Conservation (phyloP, 2,329 filamentous ascomycete genomes). For the Mycosphaerella arachidis region DNA sequence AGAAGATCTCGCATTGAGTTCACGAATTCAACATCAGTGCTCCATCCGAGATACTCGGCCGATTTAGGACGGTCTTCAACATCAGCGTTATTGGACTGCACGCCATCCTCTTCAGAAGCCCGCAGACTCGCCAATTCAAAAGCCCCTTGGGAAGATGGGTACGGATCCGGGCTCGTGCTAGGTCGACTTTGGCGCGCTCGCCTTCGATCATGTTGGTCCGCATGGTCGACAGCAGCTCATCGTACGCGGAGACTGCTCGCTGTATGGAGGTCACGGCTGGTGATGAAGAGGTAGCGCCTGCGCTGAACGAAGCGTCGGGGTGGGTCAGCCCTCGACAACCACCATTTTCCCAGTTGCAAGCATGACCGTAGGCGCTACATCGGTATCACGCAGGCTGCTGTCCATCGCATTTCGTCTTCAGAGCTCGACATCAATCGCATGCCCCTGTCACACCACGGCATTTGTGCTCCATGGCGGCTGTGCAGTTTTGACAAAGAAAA, state of each 20-base stretch:
- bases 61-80: neutral
- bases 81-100: neutral
- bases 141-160: slow-evolving; percentile 5
- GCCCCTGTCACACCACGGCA: slow-evolving; percentile 10
- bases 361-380: slow-evolving; percentile 14
- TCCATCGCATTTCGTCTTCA: slow-evolving; percentile 12
- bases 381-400: slow-evolving; percentile 7
- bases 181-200: slow-evolving; percentile 2
- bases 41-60: neutral
- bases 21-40: neutral
- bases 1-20: neutral
- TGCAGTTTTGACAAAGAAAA: neutral
- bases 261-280: neutral
- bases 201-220: neutral
- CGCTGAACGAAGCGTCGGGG: neutral
- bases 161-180: slow-evolving; percentile 4
- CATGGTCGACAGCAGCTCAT: slow-evolving; percentile 5
- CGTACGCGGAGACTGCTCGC: slow-evolving; percentile 9
- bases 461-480: slow-evolving; percentile 9
- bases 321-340: slow-evolving; percentile 9
- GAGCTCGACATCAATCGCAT: slow-evolving; percentile 12
- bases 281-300: neutral
- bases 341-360: slow-evolving; percentile 11
- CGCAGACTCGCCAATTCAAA: neutral
- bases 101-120: neutral